Evolutionary conservation across 768 basidiomycete species (phyloP).

Genomic region (Podaxis sp.): DNA sequence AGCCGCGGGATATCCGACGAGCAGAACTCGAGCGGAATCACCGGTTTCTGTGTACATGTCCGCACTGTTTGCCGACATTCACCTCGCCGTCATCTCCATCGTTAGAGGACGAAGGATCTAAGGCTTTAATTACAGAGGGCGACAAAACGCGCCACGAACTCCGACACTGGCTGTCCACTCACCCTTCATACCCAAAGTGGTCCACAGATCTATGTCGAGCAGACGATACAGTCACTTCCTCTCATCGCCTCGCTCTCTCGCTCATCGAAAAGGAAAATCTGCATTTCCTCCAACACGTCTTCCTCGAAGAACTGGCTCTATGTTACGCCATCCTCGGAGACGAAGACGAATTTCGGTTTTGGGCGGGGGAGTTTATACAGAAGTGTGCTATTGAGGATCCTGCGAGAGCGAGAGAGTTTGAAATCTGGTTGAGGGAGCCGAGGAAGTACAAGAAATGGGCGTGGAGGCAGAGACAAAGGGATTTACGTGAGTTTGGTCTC

Average conservation of each 20-base stretch:
- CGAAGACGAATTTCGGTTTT: slow-evolving; percentile 30
- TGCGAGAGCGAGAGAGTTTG: slow-evolving; percentile 24
- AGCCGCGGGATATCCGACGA: slow-evolving; percentile 31
- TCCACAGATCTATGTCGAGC: slow-evolving; percentile 36
- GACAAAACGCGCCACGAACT: slow-evolving; percentile 33
- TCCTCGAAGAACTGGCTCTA: slow-evolving; percentile 41
- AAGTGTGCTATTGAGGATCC: slow-evolving; percentile 27
- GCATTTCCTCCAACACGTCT: slow-evolving; percentile 37
- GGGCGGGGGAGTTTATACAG: slow-evolving; percentile 31
- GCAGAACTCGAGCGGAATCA: slow-evolving; percentile 35
- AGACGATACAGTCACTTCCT: slow-evolving; percentile 37
- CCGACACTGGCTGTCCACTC: slow-evolving; percentile 33
- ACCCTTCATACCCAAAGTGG: slow-evolving; percentile 40
- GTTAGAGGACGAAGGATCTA: slow-evolving; percentile 2
- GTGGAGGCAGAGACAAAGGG: slow-evolving; percentile 38
- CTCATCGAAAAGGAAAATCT: slow-evolving; percentile 41
- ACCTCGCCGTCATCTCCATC: neutral
- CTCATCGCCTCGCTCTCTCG: slow-evolving; percentile 35
- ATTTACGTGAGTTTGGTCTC: slow-evolving; percentile 24
- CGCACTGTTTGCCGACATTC: slow-evolving; percentile 26
- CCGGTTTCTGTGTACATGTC: slow-evolving; percentile 40
- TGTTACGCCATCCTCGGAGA: slow-evolving; percentile 41
- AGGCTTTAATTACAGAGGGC: slow-evolving; percentile 22
- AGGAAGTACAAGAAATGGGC: slow-evolving; percentile 37
- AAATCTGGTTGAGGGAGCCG: slow-evolving; percentile 30